These are phyloP conservation scores for Calonectria hongkongensis DNA, from an alignment of 2,329 filamentous ascomycete species.

Conservation along the genomic window DNA sequence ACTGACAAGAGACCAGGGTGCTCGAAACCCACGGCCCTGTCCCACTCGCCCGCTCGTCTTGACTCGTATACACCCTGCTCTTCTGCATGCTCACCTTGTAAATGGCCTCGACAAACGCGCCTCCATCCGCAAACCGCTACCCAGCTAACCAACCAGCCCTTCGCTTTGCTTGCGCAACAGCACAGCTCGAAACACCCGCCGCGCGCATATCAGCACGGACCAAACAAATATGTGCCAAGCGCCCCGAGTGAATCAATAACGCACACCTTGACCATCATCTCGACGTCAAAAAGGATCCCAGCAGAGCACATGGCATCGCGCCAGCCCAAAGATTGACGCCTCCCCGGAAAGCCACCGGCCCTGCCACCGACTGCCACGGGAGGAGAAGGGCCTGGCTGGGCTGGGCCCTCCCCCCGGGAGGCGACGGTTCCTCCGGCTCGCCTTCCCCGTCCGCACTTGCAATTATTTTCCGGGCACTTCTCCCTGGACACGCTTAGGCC, in stretches of 20 bases:
- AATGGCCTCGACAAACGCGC: background rate
- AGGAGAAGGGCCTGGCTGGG: background rate
- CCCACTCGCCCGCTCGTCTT: conserved; percentile 10
- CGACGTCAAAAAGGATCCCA: background rate
- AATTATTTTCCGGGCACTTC: background rate
- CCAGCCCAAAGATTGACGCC: conserved; percentile 21
- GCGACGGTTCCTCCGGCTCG: conserved; percentile 5
- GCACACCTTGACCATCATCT: background rate
- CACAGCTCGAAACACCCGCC: background rate
- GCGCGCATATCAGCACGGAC: background rate
- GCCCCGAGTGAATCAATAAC: background rate
- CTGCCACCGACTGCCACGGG: conserved; percentile 33
- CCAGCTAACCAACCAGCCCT: background rate
- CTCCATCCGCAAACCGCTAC: background rate
- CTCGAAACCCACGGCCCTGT: background rate
- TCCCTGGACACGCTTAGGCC: background rate
- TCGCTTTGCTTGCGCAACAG: background rate
- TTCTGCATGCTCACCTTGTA: background rate
- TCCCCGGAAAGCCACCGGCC: conserved; percentile 32
- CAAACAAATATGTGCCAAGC: background rate
- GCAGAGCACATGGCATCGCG: conserved; percentile 31
- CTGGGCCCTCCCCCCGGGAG: background rate
- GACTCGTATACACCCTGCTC: conserved; percentile 1
- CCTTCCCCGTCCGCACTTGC: conserved; percentile 10
- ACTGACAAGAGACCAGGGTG: background rate